Evolutionary conservation across 805 yeast genomes (phyloP), one percentile per base, ranked within the genome.

Genomic region (Millerozyma acaciae): DNA sequence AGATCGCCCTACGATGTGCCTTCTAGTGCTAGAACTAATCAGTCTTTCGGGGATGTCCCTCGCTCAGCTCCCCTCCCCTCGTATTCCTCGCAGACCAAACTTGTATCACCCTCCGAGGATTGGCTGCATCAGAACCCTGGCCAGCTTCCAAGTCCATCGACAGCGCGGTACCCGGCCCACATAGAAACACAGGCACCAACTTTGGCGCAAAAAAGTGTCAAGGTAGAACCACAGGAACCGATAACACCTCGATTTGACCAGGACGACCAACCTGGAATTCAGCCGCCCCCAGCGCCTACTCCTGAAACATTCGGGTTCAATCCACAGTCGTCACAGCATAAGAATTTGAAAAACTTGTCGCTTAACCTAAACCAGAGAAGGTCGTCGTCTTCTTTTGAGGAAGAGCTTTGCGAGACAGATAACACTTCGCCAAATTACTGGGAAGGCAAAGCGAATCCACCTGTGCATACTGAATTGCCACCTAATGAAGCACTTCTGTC

Each of bases 281-380:
- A 30, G n/a, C 16, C 28, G 6, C 21, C 21, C 23, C 29, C 32
- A 17, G 26, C 35, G 9, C 32, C 14, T 13, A 22, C 19, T 18
- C 33, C 33, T 12, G 39, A 38, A 12, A 24, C 21, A 6, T 51
- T 48, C 26, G 30, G 43, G 31, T 46, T 44, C 38, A 42, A 40
- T 8, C 51, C 54, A 8, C 33, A 29, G 14, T 29, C 40, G 12
- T 30, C 21, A 26, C 35, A 29, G 16, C 28, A 32, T 10, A 51
- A 47, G 28, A 56, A 56, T 33, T 34, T 43, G 34, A 55, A 50
- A 47, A 52, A 50, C 26, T 38, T 55, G 19, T 45, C 48, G 13
- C 43, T 54, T 21, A 39, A 48, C 22, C 38, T 47, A 21, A 37
- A 31, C 14, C 36, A 35, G 3, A 26, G 4, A 8, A 18, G 12